Base-by-base conservation (phyloP, 768 basidiomycete genomes). In the Suillus sp. region DNA sequence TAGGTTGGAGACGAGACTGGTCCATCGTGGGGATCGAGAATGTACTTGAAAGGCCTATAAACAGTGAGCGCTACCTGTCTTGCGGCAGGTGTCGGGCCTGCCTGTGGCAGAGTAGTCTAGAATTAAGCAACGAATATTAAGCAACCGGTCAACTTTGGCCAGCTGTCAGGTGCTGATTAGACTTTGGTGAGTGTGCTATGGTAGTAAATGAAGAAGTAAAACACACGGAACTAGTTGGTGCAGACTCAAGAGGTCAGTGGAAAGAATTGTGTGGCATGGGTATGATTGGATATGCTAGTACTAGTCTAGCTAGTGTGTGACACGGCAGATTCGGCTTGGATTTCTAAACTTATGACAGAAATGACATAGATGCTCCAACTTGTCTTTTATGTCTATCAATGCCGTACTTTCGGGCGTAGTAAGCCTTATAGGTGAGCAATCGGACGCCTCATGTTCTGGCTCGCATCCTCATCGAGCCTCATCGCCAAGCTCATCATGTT, bases 1-100 rank as follows among this genome's bases (percentile, higher is more conserved):
- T 62, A 20, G 73, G 65, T 45, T 72, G 70, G 27, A 71, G 67
- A 35, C 63, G 68, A 60, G 69, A 68, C 34, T 62, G 66, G 50
- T 78, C 71, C 74, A 75, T 75, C 25, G 64, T 69, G 62, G 64
- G 61, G 45, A 72, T 62, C 25, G 62, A 64, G 37, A 66, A 50
- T 63, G 64, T 68, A 65, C 47, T 27, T 9, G 60, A 62, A 38
- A 60, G 48, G 53, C 51, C 42, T 32, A 20, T 57, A 53, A 56
- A 60, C 56, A 30, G 47, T 37, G n/a, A 20, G 59, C 69, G 66
- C 68, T 74, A 70, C 70, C 66, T 66, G 60, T 75, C 70, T 67
- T 25, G 60, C 65, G 68, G 42, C 64, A 47, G 22, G 47, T 16
- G n/a, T n/a, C 8, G 22, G 37, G 11, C 16, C 37, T 13, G 5